These are phyloP conservation scores for Podospora conica DNA, from an alignment of 495 filamentous ascomycete species.

Conservation along the genomic window DNA sequence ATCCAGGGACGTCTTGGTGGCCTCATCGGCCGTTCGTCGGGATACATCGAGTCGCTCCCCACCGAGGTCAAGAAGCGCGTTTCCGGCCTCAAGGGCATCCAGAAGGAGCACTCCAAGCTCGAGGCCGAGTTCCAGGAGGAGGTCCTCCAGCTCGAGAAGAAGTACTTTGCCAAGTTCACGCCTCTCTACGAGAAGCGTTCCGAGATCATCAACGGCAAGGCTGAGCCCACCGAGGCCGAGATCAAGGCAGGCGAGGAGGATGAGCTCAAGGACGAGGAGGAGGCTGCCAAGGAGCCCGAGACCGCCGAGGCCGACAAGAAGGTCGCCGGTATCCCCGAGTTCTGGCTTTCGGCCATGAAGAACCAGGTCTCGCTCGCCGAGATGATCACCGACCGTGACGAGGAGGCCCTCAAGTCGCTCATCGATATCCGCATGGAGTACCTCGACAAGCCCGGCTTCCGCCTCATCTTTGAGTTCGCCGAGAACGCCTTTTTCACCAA, in stretches of 20 bases:
- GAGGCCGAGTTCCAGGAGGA: slow-evolving; percentile 98
- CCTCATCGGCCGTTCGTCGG: slow-evolving; percentile 90
- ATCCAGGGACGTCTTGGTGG: slow-evolving; percentile 93
- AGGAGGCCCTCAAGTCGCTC: slow-evolving; percentile 84
- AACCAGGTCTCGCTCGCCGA: slow-evolving; percentile 94
- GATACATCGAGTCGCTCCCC: slow-evolving; percentile 95
- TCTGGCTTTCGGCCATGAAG: slow-evolving; percentile 99
- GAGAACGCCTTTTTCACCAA: slow-evolving; percentile 96
- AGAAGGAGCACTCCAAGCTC: slow-evolving; percentile 97
- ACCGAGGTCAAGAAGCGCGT: slow-evolving; percentile 84
- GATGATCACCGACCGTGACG: slow-evolving; percentile 96
- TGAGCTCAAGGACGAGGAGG: slow-evolving; percentile 52
- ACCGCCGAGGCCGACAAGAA: slow-evolving; percentile 36
- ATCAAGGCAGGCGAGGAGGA: slow-evolving; percentile 80
- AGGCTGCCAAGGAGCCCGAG: slow-evolving; percentile 48
- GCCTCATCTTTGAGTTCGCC: slow-evolving; percentile 92
- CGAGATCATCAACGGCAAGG: slow-evolving; percentile 80
- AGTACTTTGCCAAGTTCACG: slow-evolving; percentile 97
- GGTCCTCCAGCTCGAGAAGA: slow-evolving; percentile 96
- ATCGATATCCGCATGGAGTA: slow-evolving; percentile 98
- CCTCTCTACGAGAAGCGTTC: slow-evolving; percentile 95
- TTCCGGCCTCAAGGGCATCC: slow-evolving; percentile 90
- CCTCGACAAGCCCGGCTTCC: slow-evolving; percentile 95
- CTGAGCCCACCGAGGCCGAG: slow-evolving; percentile 81
- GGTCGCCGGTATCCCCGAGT: slow-evolving; percentile 84